Conservation (phyloP, 2,329 filamentous ascomycete species). For the Fusarium sp. region DNA sequence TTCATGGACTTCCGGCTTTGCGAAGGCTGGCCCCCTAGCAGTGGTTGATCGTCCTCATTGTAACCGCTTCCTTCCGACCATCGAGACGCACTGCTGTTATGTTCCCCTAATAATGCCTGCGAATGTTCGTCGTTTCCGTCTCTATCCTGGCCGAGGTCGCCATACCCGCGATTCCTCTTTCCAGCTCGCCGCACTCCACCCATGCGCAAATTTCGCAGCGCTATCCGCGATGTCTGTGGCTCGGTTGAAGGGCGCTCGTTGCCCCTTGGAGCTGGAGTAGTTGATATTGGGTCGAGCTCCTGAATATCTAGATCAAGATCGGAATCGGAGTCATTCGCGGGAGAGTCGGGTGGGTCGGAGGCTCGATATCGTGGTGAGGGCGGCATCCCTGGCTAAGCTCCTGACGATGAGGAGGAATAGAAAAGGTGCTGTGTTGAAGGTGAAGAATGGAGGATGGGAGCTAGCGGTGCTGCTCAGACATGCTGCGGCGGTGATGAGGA, state of each 20-base stretch:
- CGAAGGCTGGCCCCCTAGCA: constrained; percentile 62
- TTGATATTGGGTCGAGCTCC: constrained; percentile 76
- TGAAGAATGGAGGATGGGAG: constrained; percentile 23
- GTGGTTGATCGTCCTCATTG: constrained; percentile 76
- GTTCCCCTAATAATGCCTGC: constrained; percentile 72
- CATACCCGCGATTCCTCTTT: constrained; percentile 66
- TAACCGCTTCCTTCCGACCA: constrained; percentile 69
- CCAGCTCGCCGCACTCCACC: constrained; percentile 67
- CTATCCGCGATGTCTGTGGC: constrained; percentile 68
- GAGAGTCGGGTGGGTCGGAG: constrained; percentile 72
- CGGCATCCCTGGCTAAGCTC: constrained; percentile 63
- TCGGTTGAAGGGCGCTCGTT: constrained; percentile 47
- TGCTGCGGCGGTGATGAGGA: constrained; percentile 30
- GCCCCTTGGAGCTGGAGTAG: constrained; percentile 46
- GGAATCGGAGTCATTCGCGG: constrained; percentile 73
- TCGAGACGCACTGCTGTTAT: constrained; percentile 62
- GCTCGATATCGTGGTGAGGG: constrained; percentile 61
- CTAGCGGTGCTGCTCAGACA: constrained; percentile 40
- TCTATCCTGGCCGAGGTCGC: constrained; percentile 66
- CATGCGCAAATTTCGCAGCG: constrained; percentile 76
- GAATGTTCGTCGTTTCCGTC: constrained; percentile 72
- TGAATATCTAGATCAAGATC: constrained; percentile 83
- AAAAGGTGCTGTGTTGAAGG: constrained; percentile 25
- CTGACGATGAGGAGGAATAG: constrained; percentile 18
- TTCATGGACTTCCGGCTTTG: constrained; percentile 44